These are phyloP conservation scores for Cladophialophora yegresii DNA, from an alignment of 2,329 filamentous ascomycete species.

Conservation along the genomic window DNA sequence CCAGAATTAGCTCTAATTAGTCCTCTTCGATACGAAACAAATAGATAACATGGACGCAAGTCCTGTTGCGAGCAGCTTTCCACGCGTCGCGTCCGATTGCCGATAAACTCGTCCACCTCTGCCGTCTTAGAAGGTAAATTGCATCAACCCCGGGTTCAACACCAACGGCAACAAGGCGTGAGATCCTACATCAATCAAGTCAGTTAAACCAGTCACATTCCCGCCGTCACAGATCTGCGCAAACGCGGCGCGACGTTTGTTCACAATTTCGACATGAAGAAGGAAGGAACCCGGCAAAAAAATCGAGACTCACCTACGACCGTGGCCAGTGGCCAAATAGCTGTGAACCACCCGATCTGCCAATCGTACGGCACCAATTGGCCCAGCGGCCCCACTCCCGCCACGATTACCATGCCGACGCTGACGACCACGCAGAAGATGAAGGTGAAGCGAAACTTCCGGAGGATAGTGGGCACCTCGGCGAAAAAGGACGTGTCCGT, in stretches of 20 bases:
- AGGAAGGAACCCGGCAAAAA: not conserved
- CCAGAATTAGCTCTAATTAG: not conserved
- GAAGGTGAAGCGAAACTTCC: slow-evolving; percentile 68
- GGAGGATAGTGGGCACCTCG: slow-evolving; percentile 75
- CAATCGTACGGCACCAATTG: slow-evolving; percentile 52
- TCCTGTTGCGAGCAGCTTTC: not conserved
- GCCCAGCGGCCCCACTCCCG: slow-evolving; percentile 41
- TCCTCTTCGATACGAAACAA: not conserved
- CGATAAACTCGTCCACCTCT: not conserved
- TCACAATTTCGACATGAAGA: not conserved
- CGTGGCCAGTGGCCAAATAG: slow-evolving; percentile 60
- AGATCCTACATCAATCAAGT: slow-evolving; percentile 38
- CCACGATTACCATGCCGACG: slow-evolving; percentile 54
- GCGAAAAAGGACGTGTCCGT: slow-evolving; percentile 78
- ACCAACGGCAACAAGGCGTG: slow-evolving; percentile 38
- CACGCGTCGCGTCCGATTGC: not conserved
- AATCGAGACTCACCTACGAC: slow-evolving; percentile 47
- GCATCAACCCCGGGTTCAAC: slow-evolving; percentile 40
- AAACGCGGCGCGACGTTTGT: not conserved
- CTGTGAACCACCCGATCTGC: slow-evolving; percentile 60
- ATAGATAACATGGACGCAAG: not conserved
- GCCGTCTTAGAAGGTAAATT: slow-evolving; percentile 28
- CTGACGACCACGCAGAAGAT: slow-evolving; percentile 50
- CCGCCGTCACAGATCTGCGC: not conserved
- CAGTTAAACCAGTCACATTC: not conserved